phyloP scores from a whole-genome alignment of 1,139 yeast genomes.

The Barnettozyma hawaiiensis region DNA sequence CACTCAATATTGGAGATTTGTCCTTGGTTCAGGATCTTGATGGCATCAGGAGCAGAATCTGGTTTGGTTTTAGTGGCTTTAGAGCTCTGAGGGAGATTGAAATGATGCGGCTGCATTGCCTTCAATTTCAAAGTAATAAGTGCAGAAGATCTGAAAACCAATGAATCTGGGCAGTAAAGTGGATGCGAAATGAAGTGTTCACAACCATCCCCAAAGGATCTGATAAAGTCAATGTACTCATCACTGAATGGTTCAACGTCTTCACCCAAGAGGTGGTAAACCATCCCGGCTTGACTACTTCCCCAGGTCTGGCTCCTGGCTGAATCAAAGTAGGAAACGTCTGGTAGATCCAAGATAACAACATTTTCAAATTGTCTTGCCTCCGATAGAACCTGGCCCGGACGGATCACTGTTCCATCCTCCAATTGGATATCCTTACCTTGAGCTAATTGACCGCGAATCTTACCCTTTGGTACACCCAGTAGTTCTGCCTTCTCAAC shows the following conservation, averaged over 20 bases:
- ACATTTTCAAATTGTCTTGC: slow-evolving; percentile 53
- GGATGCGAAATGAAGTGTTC: slow-evolving; percentile 70
- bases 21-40: slow-evolving; percentile 20
- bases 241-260: slow-evolving; percentile 45
- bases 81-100: slow-evolving; percentile 42
- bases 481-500: slow-evolving; percentile 57
- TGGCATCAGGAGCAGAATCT: slow-evolving; percentile 22
- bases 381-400: slow-evolving; percentile 71
- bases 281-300: slow-evolving; percentile 29
- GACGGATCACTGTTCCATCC: slow-evolving; percentile 52
- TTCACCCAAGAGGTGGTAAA: slow-evolving; percentile 74
- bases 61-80: slow-evolving; percentile 13
- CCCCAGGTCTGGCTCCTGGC: slow-evolving; percentile 29
- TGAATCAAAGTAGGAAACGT: slow-evolving; percentile 41
- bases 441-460: slow-evolving; percentile 51
- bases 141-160: slow-evolving; percentile 54
- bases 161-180: slow-evolving; percentile 51
- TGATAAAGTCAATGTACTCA: slow-evolving; percentile 42
- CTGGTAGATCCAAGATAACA: slow-evolving; percentile 72
- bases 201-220: slow-evolving; percentile 44
- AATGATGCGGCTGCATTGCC: slow-evolving; percentile 32
- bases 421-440: slow-evolving; percentile 56
- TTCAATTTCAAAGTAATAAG: slow-evolving; percentile 54
- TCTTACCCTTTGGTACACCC: slow-evolving; percentile 64
- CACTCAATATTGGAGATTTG: slow-evolving; percentile 19